phyloP scores from a whole-genome alignment of 495 filamentous ascomycete genomes.

The Aspergillus olivimuriae region DNA sequence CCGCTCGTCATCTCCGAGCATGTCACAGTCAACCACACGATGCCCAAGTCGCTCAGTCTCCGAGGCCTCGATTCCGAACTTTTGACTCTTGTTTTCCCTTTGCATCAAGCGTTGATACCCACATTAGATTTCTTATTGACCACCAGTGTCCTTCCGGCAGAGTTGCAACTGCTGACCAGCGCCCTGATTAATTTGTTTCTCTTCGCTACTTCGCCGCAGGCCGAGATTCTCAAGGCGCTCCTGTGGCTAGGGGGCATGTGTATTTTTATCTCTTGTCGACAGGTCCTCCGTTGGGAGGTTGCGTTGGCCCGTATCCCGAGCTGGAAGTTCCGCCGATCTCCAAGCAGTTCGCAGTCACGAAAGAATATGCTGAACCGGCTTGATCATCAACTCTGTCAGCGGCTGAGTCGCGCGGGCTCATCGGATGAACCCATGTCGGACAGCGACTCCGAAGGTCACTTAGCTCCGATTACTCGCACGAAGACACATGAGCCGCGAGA shows the following conservation, averaged over 20 bases:
- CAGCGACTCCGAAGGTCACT: conserved; percentile 33
- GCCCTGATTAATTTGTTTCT: conserved; percentile 78
- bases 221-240: conserved; percentile 70
- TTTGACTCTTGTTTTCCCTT: conserved; percentile 67
- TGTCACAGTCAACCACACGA: conserved; percentile 22
- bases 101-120: conserved; percentile 75
- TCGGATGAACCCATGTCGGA: conserved; percentile 32
- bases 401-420: conserved; percentile 28
- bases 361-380: conserved; percentile 47
- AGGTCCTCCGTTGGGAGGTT: conserved; percentile 80
- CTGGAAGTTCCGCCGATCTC: conserved; percentile 73
- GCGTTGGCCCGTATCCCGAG: conserved; percentile 79
- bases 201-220: conserved; percentile 75
- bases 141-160: conserved; percentile 77
- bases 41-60: conserved; percentile 29
- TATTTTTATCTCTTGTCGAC: conserved; percentile 64
- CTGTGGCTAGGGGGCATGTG: conserved; percentile 84
- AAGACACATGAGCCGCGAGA: conserved; percentile 19
- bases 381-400: conserved; percentile 41
- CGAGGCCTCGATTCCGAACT: conserved; percentile 51
- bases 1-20: conserved; percentile 51
- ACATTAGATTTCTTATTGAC: conserved; percentile 74
- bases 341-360: conserved; percentile 36
- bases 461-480: conserved; percentile 19
- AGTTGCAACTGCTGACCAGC: conserved; percentile 78